Percentiles rank a stretch among this genome's conserved stretches.
Evolutionary conservation across 495 filamentous ascomycete genomes (phyloP).

Genomic region (Hypoxylon perforatum): DNA sequence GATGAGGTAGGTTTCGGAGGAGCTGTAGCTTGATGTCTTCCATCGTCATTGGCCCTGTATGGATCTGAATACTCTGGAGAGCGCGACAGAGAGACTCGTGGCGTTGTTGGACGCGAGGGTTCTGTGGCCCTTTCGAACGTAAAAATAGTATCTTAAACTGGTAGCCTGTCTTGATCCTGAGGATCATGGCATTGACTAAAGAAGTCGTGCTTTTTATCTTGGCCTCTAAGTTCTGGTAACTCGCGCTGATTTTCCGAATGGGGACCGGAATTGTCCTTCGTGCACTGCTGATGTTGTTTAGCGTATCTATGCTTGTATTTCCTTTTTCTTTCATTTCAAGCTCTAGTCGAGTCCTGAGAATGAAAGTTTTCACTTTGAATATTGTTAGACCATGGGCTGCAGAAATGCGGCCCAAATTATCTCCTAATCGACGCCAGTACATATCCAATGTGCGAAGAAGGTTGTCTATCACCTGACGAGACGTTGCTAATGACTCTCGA

Average conservation of each 20-base stretch:
- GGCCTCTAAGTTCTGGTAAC: constrained; percentile 11
- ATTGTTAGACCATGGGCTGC: constrained; percentile 1
- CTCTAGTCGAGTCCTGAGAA: constrained; percentile 7
- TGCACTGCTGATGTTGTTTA: constrained; percentile 12
- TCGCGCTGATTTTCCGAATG: too few species aligned
- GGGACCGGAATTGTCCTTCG: constrained; percentile 10
- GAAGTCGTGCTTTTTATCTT: constrained; percentile 17
- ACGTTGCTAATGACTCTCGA: constrained; percentile 20
- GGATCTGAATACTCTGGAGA: constrained; percentile 24
- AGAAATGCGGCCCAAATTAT: constrained; percentile 15
- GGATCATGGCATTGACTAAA: constrained; percentile 9
- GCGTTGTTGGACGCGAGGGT: neutral
- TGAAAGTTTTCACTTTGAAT: constrained; percentile 3
- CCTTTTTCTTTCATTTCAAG: constrained; percentile 28
- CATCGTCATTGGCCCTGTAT: constrained; percentile 25
- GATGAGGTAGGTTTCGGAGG: constrained; percentile 24
- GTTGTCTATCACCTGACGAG: constrained; percentile 25
- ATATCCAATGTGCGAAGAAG: constrained; percentile 35
- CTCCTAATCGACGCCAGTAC: constrained; percentile 28
- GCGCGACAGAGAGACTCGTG: constrained; percentile 29
- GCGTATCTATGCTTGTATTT: neutral
- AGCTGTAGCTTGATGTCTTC: constrained; percentile 28
- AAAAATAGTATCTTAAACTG: constrained; percentile 24
- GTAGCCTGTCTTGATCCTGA: constrained; percentile 35
- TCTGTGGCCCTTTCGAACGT: neutral